Evolutionary conservation across 768 basidiomycete species (phyloP), one percentile per base, ranked within the genome.

Genomic region (Russula ochroleuca): DNA sequence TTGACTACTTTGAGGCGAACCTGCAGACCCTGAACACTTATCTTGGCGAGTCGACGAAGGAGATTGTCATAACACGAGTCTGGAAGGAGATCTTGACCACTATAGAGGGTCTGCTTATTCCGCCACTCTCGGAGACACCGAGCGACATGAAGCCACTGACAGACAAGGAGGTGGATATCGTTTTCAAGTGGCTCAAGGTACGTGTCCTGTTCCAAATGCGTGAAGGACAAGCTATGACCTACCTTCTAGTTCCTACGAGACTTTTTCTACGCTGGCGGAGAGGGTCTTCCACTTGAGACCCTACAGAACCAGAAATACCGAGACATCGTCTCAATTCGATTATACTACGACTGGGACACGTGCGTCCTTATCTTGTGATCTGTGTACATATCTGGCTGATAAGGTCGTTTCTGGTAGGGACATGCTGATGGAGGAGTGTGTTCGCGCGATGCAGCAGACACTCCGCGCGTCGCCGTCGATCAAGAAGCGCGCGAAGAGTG

Each of bases 181-280:
- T 95, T n/a, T 93, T 98, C 78, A 96, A 94, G 73, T 98, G 97
- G 93, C 74, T 98, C 59, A 95, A 94, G 85, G 94, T 91, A 61
- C 19, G 75, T 69, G n/a, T 4, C 33, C 65, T 41, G 17, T 8
- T 6, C 6, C n/a, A 15, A 10, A 48, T 31, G 43, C 50, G 33
- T 62, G 19, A 35, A 25, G 8, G 31, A 14, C 23, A 7, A 19
- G 56, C 6, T 21, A 65, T 62, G 35, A 61, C 40, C 63, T 50
- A 13, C 19, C 11, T 35, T 66, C 3, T 65, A 96, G 92, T 98
- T 98, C 79, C 71, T 99, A 72, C 80, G 88, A 61, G 92, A 97
- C 72, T 99, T 94, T 78, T 98, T 98, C 79, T 86, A 97, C 72
- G 94, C 92, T 3, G 88, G 86, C 15, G 96, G 96, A 11, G 94